These are phyloP conservation scores for Asterionellopsis glacialis DNA, from an alignment of 108 stramenopile genomes.

Conservation along the genomic window DNA sequence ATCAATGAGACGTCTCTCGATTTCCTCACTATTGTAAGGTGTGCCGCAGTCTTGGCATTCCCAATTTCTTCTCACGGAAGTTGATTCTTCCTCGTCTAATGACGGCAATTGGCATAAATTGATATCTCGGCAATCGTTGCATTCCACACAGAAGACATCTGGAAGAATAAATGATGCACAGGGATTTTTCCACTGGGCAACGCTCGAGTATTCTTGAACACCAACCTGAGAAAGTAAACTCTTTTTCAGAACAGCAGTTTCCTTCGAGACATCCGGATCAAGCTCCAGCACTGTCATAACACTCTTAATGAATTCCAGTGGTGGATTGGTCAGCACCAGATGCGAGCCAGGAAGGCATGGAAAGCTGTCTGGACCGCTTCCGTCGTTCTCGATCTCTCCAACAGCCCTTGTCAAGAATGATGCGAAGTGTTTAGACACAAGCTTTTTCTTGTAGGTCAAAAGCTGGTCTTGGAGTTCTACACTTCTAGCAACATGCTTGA, in stretches of 20 bases:
- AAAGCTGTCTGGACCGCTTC: slow-evolving; percentile 38
- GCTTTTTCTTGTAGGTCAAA: slow-evolving; percentile 64
- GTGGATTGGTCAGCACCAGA: slow-evolving; percentile 52
- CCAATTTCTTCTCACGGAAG: slow-evolving; percentile 58
- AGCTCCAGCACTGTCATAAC: slow-evolving; percentile 82
- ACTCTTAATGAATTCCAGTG: slow-evolving; percentile 94
- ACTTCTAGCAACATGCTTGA: slow-evolving; percentile 9
- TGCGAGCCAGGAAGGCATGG: slow-evolving; percentile 67
- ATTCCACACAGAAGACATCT: slow-evolving; percentile 93
- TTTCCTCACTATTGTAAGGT: slow-evolving; percentile 65
- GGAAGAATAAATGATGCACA: slow-evolving; percentile 84
- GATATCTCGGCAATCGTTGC: slow-evolving; percentile 87
- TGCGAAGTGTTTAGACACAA: slow-evolving; percentile 78
- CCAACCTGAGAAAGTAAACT: slow-evolving; percentile 90
- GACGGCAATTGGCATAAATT: slow-evolving; percentile 84
- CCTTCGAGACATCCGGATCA: slow-evolving; percentile 76
- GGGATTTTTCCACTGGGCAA: slow-evolving; percentile 84
- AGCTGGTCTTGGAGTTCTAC: slow-evolving; percentile 47
- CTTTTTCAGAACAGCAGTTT: slow-evolving; percentile 77
- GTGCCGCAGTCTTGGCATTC: slow-evolving; percentile 84
- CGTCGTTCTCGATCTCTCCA: slow-evolving; percentile 74
- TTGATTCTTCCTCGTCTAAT: slow-evolving; percentile 40
- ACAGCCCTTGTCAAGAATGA: slow-evolving; percentile 68
- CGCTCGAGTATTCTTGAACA: slow-evolving; percentile 89
- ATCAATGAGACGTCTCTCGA: slow-evolving; percentile 84